phyloP scores from a whole-genome alignment of 2,329 filamentous ascomycete species.

The Curvularia verruculosa region DNA sequence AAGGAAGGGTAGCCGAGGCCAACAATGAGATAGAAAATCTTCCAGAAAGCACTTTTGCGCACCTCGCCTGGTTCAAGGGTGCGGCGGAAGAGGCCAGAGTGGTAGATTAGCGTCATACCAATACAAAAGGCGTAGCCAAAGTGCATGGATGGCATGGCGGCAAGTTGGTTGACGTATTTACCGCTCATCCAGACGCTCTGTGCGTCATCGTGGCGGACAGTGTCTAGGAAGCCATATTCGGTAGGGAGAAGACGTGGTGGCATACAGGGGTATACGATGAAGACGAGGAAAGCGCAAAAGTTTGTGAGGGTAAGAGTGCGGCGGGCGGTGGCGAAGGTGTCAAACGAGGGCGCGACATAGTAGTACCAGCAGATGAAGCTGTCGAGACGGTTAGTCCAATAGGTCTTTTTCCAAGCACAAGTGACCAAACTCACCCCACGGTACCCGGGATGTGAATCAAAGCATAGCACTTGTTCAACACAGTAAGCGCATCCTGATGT shows the following conservation, averaged over 20 bases:
- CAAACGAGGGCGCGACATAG: constrained; percentile 60
- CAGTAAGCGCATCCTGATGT: constrained; percentile 60
- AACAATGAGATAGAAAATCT: constrained; percentile 53
- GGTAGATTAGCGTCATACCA: constrained; percentile 60
- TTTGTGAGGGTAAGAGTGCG: constrained; percentile 59
- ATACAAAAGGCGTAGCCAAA: constrained; percentile 63
- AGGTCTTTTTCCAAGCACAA: too few species aligned
- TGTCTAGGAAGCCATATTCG: constrained; percentile 55
- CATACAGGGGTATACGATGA: constrained; percentile 61
- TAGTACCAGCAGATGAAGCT: constrained; percentile 71
- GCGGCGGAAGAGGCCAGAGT: constrained; percentile 56
- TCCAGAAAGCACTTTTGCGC: constrained; percentile 51
- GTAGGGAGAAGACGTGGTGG: constrained; percentile 56
- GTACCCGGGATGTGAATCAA: constrained; percentile 67
- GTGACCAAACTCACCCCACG: constrained; percentile 55
- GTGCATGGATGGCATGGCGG: constrained; percentile 59
- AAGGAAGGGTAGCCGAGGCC: constrained; percentile 61
- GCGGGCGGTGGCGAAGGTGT: constrained; percentile 52
- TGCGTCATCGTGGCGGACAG: constrained; percentile 55
- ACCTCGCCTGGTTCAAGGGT: constrained; percentile 51
- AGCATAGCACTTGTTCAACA: constrained; percentile 65
- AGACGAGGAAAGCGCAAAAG: constrained; percentile 59
- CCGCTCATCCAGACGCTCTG: constrained; percentile 56
- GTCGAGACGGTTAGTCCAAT: constrained; percentile 23
- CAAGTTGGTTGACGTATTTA: constrained; percentile 55